Conservation (phyloP, 2,329 filamentous ascomycete genomes). For the Exophiala viscosa region DNA sequence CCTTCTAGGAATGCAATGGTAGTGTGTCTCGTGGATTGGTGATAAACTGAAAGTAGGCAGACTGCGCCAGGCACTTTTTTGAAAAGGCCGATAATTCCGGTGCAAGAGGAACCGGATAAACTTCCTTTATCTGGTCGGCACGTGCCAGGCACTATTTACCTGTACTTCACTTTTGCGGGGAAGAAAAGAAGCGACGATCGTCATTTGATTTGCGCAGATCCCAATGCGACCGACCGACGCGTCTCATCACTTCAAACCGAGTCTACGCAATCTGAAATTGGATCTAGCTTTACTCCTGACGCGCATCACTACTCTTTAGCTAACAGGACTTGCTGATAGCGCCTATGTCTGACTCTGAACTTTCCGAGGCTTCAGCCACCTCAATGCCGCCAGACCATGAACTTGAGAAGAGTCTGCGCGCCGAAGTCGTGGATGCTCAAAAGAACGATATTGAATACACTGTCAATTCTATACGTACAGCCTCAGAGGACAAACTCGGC, state of each 20-base stretch:
- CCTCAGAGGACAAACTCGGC: constrained; percentile 50
- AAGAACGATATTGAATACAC: constrained; percentile 51
- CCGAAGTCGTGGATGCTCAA: constrained; percentile 34
- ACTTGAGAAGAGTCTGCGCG: constrained; percentile 39
- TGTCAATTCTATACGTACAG: constrained; percentile 53
- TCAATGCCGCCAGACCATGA: constrained; percentile 33
- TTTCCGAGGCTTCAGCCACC: constrained; percentile 27
- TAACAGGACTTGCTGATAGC: no score
- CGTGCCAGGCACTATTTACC: background rate
- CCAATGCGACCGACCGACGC: no score
- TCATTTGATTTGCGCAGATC: background rate
- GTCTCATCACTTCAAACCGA: no score
- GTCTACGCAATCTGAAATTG: no score
- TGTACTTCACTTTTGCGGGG: background rate
- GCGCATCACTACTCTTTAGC: no score
- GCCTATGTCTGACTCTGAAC: constrained; percentile 33
- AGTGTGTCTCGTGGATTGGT: no score
- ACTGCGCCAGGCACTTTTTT: background rate
- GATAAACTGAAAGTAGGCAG: background rate
- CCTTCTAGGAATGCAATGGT: background rate
- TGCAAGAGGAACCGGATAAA: background rate
- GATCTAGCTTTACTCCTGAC: no score
- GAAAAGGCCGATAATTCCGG: constrained; percentile 4
- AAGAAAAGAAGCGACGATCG: background rate
- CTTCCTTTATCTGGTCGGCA: background rate